A percentile compares a stretch with the other conserved stretches of the same genome.
phyloP scores from a whole-genome alignment of 306 rosid genomes.

The Gastrolobium villosum region DNA sequence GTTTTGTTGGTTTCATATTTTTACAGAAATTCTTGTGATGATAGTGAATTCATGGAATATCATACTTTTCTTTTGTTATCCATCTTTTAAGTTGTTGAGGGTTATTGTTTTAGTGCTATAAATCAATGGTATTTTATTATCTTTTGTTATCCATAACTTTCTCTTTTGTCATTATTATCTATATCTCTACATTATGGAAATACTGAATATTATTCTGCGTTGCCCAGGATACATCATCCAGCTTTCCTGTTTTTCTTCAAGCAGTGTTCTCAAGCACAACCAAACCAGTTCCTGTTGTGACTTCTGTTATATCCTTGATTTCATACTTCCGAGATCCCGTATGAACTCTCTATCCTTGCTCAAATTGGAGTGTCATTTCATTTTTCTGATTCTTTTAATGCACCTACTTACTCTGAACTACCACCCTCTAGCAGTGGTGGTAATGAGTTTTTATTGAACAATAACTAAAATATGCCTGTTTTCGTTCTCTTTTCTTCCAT shows the following conservation, averaged over 20 bases:
- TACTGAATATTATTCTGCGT: conserved; percentile 48
- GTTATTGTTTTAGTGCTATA: conserved; percentile 22
- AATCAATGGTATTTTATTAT: background rate
- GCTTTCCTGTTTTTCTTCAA: conserved; percentile 78
- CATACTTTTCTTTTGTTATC: conserved; percentile 33
- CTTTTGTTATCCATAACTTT: conserved; percentile 12
- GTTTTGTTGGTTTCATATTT: conserved; percentile 32
- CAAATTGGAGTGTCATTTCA: conserved; percentile 11
- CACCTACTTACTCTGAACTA: conserved; percentile 23
- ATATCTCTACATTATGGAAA: conserved; percentile 34
- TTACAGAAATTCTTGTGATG: conserved; percentile 34
- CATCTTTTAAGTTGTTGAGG: conserved; percentile 26
- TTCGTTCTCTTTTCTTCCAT: conserved; percentile 13
- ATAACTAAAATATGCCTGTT: conserved; percentile 19
- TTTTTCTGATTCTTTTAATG: conserved; percentile 29
- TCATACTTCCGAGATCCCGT: conserved; percentile 81
- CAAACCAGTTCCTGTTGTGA: conserved; percentile 73
- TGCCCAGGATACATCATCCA: conserved; percentile 73
- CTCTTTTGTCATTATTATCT: conserved; percentile 30
- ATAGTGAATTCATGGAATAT: conserved; percentile 31
- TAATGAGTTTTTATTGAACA: conserved; percentile 33
- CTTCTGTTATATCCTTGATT: conserved; percentile 75
- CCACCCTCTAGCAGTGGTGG: conserved; percentile 10
- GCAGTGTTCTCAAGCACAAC: conserved; percentile 73
- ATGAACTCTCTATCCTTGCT: conserved; percentile 57